Percentiles rank a stretch among this genome's conserved stretches.
Conservation (phyloP, 768 basidiomycete species). For the Crassisporium funariophilum region DNA sequence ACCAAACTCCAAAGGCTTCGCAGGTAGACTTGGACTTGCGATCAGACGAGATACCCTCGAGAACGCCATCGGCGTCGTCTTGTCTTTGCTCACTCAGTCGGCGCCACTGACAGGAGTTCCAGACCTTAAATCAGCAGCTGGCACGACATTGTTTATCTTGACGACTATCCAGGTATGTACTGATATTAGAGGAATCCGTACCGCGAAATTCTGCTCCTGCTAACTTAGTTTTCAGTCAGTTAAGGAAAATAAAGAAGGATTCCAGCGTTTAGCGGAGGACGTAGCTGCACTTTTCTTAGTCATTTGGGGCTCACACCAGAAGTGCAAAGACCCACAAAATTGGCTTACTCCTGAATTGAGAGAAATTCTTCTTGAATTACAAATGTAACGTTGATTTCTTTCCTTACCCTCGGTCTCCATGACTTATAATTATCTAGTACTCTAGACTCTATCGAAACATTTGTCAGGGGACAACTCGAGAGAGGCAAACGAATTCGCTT, state of each 20-base stretch:
- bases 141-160: conserved; percentile 12
- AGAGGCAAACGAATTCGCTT: conserved; percentile 3
- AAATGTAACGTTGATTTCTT: conserved; percentile 4
- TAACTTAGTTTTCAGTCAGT: conserved; percentile 1
- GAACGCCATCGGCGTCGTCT: too few relatives aligned
- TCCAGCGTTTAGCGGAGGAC: conserved; percentile 13
- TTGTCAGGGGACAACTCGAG: conserved; percentile 6
- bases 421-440: conserved; percentile 2
- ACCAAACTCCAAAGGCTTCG: too few relatives aligned
- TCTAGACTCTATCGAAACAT: conserved; percentile 7
- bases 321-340: conserved; percentile 2
- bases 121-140: conserved; percentile 20
- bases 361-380: conserved; percentile 8
- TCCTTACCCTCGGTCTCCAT: not conserved
- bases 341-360: conserved; percentile 15
- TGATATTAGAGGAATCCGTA: not conserved
- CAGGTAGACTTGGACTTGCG: too few relatives aligned
- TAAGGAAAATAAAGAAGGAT: conserved; percentile 18
- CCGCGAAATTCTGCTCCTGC: not conserved
- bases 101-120: too few relatives aligned
- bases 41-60: too few relatives aligned
- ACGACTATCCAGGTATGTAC: conserved; percentile 18
- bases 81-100: too few relatives aligned
- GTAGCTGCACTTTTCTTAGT: conserved; percentile 10
- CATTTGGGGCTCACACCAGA: conserved; percentile 13